A percentile compares a stretch with the other conserved stretches of the same genome.
These are phyloP conservation scores for Betula pendula DNA, from an alignment of 306 rosid genomes.

Conservation along the genomic window DNA sequence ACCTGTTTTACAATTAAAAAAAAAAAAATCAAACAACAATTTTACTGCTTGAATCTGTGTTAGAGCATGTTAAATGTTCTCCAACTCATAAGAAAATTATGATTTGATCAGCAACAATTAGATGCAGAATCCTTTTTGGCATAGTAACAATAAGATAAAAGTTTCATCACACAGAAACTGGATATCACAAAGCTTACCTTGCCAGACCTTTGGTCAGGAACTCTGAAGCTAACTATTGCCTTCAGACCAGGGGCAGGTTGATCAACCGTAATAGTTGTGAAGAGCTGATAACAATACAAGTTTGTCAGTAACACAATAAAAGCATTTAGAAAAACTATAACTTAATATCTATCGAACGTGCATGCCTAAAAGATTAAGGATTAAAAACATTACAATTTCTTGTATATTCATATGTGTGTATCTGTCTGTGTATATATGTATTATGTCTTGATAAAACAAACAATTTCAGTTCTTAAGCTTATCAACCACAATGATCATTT, in stretches of 20 bases:
- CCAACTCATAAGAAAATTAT: not conserved
- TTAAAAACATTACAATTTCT: not conserved
- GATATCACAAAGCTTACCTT: slow-evolving; percentile 53
- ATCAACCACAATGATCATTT: not conserved
- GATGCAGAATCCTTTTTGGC: not conserved
- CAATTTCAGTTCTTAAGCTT: not conserved
- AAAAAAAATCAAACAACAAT: slow-evolving; percentile 24
- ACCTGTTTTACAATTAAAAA: slow-evolving; percentile 45
- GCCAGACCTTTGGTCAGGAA: slow-evolving; percentile 92
- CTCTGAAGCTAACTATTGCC: slow-evolving; percentile 67
- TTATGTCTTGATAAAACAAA: not conserved
- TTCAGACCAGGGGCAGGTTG: slow-evolving; percentile 84
- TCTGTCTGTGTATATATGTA: not conserved
- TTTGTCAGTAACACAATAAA: slow-evolving; percentile 5
- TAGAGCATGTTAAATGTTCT: not conserved
- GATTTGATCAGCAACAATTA: not conserved
- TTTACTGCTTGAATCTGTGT: slow-evolving; percentile 3
- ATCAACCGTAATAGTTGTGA: slow-evolving; percentile 64
- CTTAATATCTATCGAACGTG: not conserved
- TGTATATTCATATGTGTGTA: no score
- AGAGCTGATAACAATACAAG: slow-evolving; percentile 49
- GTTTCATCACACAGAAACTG: not conserved
- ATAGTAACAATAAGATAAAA: not conserved
- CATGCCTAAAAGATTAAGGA: not conserved
- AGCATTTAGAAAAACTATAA: not conserved